phyloP scores from a whole-genome alignment of 2,329 filamentous ascomycete species.

The Talaromyces sp. region DNA sequence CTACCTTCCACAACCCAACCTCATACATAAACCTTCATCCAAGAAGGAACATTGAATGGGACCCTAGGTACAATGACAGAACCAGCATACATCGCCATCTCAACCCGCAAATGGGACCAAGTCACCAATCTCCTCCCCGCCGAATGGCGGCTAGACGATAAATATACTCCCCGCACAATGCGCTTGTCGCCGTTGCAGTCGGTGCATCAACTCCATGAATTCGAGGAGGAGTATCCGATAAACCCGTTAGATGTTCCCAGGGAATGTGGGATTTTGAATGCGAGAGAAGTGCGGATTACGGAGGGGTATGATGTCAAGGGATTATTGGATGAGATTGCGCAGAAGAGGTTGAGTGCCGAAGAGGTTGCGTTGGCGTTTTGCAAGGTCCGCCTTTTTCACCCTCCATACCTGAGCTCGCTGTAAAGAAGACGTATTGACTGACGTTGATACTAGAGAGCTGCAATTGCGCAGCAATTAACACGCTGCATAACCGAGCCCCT shows the following conservation, averaged over 20 bases:
- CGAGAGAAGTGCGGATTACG: constrained; percentile 55
- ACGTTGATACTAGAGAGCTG: constrained; percentile 32
- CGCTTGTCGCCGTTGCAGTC: constrained; percentile 36
- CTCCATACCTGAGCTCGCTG: neutral
- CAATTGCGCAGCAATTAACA: constrained; percentile 43
- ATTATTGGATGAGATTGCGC: constrained; percentile 37
- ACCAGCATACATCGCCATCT: constrained; percentile 34
- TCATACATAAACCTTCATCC: neutral
- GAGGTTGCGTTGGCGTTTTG: constrained; percentile 57
- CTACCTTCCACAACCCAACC: neutral
- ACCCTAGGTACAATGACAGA: constrained; percentile 24
- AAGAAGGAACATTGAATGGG: too few species aligned
- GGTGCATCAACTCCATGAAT: constrained; percentile 33
- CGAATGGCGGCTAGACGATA: constrained; percentile 39
- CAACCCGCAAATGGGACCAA: constrained; percentile 40
- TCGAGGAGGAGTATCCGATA: constrained; percentile 27
- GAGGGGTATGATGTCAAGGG: constrained; percentile 51
- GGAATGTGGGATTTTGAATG: constrained; percentile 53
- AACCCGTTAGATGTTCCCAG: constrained; percentile 52
- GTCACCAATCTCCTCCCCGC: constrained; percentile 40
- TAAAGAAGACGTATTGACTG: neutral
- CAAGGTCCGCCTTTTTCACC: constrained; percentile 39
- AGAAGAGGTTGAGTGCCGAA: constrained; percentile 37
- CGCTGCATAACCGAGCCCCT: constrained; percentile 55
- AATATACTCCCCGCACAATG: constrained; percentile 36